Base-by-base conservation (phyloP, 805 yeast genomes). In the Ogataea degrootiae region DNA sequence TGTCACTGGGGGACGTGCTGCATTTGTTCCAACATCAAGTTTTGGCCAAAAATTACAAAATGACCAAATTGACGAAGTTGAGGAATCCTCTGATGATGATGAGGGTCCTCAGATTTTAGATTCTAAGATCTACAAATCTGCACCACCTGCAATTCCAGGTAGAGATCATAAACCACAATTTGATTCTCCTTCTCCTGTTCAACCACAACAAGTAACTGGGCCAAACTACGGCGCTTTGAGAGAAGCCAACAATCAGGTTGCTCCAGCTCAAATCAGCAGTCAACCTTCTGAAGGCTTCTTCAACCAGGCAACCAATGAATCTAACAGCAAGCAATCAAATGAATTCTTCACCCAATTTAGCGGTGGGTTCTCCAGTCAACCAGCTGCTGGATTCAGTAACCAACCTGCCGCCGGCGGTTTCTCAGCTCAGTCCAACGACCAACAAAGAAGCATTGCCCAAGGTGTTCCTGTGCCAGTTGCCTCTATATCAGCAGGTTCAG, bases 1-100 rank as follows among this genome's bases (percentile, higher is more conserved):
- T 11, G 57, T 67, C 29, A 55, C 68, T 23, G 66, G 67, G 37
- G 53, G 65, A 7, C 69, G 67, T 50, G 67, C 62, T 14, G 52
- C 69, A 39, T 92, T 91, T 68, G 85, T 79, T 45, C 97, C 97
- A 34, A 75, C 90, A 16, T 89, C 97, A 0, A 68, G 77, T 11
- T 92, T 91, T 72, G 98, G 98, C 33, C 96, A 86, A 67, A 76
- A 76, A 34, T 73, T 91, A 36, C 59, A 75, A 45, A 58, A 62
- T 6, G 63, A 66, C 39, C 65, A 61, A 37, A 34, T 17, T 23
- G 52, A 49, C 9, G 53, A 49, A 2, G 59, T 51, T 33, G 65
- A 60, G 6, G 60, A 56, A 8, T 74, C 74, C 34, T 67, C 63
- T 14, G 67, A 61, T 44, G 68, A 65, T 43, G 69, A 65, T 17